Percentiles rank a stretch among this genome's conserved stretches.
phyloP scores from a whole-genome alignment of 2,329 filamentous ascomycete genomes.

The Harringtonia lauricola region DNA sequence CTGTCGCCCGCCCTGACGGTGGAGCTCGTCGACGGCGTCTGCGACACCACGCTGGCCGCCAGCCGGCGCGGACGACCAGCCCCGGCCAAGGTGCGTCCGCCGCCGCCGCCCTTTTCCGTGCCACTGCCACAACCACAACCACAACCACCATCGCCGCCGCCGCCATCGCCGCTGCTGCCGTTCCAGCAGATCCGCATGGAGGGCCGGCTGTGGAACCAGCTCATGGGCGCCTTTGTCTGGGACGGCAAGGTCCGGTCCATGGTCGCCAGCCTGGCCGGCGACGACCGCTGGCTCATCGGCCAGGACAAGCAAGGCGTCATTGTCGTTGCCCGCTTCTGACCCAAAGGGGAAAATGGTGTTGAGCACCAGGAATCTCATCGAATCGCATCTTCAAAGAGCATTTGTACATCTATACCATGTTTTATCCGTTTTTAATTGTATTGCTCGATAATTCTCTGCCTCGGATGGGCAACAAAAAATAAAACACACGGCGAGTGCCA shows the following conservation, averaged over 20 bases:
- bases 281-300: conserved; percentile 51
- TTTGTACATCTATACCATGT: neutral
- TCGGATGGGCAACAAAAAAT: neutral
- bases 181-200: conserved; percentile 13
- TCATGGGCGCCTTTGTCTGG: conserved; percentile 23
- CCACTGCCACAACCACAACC: too few relatives aligned
- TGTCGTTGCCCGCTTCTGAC: conserved; percentile 40
- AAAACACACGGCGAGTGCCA: neutral
- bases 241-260: conserved; percentile 28
- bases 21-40: neutral
- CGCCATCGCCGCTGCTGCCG: too few relatives aligned
- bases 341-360: too few relatives aligned
- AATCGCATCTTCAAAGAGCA: too few relatives aligned
- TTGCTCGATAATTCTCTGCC: neutral
- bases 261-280: conserved; percentile 33
- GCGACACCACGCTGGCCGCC: neutral
- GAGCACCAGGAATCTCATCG: too few relatives aligned
- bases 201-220: conserved; percentile 32
- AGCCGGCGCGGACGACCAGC: too few relatives aligned
- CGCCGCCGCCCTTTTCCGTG: too few relatives aligned
- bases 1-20: neutral
- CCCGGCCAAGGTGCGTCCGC: too few relatives aligned
- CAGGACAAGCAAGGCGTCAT: conserved; percentile 40
- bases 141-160: too few relatives aligned
- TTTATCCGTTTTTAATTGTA: neutral